These are phyloP conservation scores for Suillus alpinus DNA, from an alignment of 768 basidiomycete species.

Conservation along the genomic window DNA sequence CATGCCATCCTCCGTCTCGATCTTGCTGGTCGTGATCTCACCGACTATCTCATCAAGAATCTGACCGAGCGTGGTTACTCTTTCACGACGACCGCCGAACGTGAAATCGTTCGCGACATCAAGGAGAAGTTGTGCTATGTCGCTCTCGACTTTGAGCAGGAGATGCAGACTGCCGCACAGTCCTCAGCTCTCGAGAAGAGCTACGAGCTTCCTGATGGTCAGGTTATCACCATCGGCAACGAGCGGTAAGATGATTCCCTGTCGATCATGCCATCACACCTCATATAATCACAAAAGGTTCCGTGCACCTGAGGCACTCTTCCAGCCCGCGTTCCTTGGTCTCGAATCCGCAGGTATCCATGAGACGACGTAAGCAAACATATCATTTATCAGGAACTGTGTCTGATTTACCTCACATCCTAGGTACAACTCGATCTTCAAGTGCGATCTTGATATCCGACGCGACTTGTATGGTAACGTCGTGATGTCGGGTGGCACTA, in stretches of 20 bases:
- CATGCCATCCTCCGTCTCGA: conserved; percentile 93
- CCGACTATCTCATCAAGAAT: conserved; percentile 79
- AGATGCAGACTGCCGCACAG: conserved; percentile 86
- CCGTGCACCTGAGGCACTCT: conserved; percentile 54
- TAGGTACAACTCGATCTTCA: conserved; percentile 58
- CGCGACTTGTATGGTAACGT: conserved; percentile 34
- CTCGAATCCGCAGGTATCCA: conserved; percentile 86
- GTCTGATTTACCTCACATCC: conserved; percentile 4
- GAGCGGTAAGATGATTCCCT: conserved; percentile 42
- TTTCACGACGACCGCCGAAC: conserved; percentile 91
- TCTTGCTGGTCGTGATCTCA: conserved; percentile 90
- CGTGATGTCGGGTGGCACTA: conserved; percentile 76
- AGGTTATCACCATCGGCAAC: conserved; percentile 85
- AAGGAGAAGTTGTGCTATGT: conserved; percentile 94
- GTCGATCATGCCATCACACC: neutral
- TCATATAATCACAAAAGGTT: conserved; percentile 34
- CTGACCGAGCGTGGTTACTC: conserved; percentile 89
- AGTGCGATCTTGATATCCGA: conserved; percentile 69
- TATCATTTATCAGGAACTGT: neutral
- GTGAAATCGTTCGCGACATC: conserved; percentile 95
- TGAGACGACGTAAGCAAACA: conserved; percentile 51
- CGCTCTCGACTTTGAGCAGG: conserved; percentile 91
- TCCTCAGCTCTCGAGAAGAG: conserved; percentile 89
- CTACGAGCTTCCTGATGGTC: conserved; percentile 90
- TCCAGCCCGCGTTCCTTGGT: conserved; percentile 58